phyloP scores from a whole-genome alignment of 257 asterid genomes.

The Nicotiana obtusifolia region DNA sequence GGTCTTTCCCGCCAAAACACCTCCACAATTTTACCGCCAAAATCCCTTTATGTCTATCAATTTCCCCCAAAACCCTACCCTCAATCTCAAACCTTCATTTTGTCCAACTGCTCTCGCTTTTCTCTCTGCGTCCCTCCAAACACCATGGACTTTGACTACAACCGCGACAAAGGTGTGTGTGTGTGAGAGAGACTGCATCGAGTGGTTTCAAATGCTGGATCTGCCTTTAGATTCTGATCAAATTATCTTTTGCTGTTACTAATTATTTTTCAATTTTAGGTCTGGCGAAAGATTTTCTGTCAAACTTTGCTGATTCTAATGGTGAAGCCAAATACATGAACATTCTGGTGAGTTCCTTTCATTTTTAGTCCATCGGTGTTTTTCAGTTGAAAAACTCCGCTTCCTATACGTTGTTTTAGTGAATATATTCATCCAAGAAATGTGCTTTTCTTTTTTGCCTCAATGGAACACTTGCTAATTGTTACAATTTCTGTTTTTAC shows the following conservation, averaged over 20 bases:
- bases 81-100: not conserved
- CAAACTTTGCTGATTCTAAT: slow-evolving; percentile 55
- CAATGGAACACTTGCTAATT: not conserved
- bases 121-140: slow-evolving; percentile 9
- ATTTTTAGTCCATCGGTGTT: not conserved
- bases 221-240: no score
- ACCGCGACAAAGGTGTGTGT: slow-evolving; percentile 51
- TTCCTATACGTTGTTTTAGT: not conserved
- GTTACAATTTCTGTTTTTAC: not conserved
- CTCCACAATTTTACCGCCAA: slow-evolving; percentile 51
- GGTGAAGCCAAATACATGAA: slow-evolving; percentile 74
- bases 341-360: slow-evolving; percentile 51
- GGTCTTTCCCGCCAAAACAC: slow-evolving; percentile 62
- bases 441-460: not conserved
- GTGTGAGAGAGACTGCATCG: not conserved
- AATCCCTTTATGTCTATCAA: not conserved
- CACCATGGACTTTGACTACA: slow-evolving; percentile 60
- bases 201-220: not conserved
- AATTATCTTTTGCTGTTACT: not conserved
- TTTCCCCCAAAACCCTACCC: not conserved
- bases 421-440: not conserved
- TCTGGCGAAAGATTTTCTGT: slow-evolving; percentile 68
- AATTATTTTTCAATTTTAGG: slow-evolving; percentile 27
- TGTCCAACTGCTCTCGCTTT: not conserved
- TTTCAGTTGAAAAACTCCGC: not conserved